Percentiles rank a stretch among this genome's conserved stretches.
These are phyloP conservation scores for Pestalotiopsis sp. DNA, from an alignment of 2,329 filamentous ascomycete genomes.

Conservation along the genomic window DNA sequence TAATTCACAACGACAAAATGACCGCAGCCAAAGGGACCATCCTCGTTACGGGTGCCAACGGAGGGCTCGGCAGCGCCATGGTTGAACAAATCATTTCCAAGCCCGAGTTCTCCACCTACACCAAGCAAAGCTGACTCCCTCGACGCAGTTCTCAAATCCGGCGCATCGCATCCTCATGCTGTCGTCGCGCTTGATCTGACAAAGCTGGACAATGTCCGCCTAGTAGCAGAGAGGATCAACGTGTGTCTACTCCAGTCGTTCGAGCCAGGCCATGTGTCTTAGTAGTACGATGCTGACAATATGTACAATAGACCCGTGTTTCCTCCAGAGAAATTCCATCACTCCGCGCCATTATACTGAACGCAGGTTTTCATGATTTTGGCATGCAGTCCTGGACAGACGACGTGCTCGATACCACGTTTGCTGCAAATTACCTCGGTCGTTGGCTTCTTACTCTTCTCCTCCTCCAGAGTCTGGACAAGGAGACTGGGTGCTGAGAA, in stretches of 20 bases:
- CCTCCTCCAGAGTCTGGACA: conserved; percentile 36
- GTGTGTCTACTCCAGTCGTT: background rate
- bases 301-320: conserved; percentile 6
- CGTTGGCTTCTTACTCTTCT: conserved; percentile 34
- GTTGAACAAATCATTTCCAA: conserved; percentile 29
- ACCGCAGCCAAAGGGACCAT: conserved; percentile 28
- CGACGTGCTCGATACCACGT: conserved; percentile 35
- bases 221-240: conserved; percentile 19
- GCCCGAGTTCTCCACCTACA: conserved; percentile 31
- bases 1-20: background rate
- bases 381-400: conserved; percentile 28
- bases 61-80: conserved; percentile 38
- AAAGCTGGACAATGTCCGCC: conserved; percentile 20
- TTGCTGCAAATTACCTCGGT: conserved; percentile 32
- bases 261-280: background rate
- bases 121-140: conserved; percentile 29
- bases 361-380: conserved; percentile 26
- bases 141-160: conserved; percentile 22
- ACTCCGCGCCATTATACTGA: conserved; percentile 26
- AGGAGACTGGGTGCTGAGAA: conserved; percentile 23
- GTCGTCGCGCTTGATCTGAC: conserved; percentile 28
- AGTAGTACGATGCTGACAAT: background rate
- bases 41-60: conserved; percentile 40
- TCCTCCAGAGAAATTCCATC: conserved; percentile 24
- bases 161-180: conserved; percentile 32